These are phyloP conservation scores for Lactarius indigo DNA, from an alignment of 768 basidiomycete genomes.

Conservation along the genomic window DNA sequence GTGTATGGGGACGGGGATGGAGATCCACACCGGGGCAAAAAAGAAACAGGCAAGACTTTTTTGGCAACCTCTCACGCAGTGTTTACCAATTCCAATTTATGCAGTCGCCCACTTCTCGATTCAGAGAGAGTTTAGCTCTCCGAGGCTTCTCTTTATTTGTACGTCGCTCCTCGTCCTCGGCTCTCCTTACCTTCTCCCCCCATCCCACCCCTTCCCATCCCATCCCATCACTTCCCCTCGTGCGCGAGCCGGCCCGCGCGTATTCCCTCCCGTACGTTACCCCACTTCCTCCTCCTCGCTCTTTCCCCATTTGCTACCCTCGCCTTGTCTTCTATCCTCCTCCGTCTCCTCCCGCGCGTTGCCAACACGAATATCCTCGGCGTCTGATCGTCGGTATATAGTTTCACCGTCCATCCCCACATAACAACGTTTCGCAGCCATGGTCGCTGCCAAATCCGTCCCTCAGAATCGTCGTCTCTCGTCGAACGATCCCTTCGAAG, in stretches of 20 bases:
- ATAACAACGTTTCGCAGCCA: conserved; percentile 1
- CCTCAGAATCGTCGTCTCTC: conserved; percentile 34
- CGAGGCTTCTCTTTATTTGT: not conserved
- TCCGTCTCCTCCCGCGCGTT: not conserved
- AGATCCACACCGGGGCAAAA: not conserved
- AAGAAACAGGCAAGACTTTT: not conserved
- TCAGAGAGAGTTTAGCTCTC: not conserved
- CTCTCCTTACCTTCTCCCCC: not conserved
- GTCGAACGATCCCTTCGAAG: conserved; percentile 68
- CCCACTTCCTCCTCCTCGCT: not conserved
- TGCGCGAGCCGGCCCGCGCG: not conserved
- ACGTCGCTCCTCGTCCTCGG: not conserved
- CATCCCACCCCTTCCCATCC: not conserved
- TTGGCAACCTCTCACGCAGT: not conserved
- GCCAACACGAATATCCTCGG: not conserved
- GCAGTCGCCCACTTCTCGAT: not conserved
- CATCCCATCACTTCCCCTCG: not conserved
- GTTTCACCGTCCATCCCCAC: too few species aligned
- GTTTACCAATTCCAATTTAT: not conserved
- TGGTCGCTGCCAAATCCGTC: conserved; percentile 18
- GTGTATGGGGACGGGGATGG: not conserved
- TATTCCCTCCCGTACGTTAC: not conserved
- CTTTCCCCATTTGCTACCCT: not conserved
- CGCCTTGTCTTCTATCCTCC: not conserved
- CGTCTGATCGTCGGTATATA: not conserved